Conservation (phyloP, 164 flowering plant genomes). For the Annona cherimola region DNA sequence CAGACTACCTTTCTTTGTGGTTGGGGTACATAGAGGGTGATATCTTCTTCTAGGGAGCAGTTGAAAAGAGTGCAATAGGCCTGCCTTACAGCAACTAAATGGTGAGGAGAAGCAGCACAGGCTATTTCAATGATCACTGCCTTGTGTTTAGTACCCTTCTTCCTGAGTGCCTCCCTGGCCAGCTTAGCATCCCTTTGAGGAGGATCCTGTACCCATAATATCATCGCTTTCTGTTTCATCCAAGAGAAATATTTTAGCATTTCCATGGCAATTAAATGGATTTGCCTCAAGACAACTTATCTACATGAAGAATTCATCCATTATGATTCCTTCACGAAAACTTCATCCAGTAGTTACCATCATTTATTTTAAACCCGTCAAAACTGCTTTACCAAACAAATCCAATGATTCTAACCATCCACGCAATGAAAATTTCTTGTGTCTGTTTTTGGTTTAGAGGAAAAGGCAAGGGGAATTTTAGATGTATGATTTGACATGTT, state of each 20-base stretch:
- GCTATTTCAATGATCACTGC: constrained; percentile 63
- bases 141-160: constrained; percentile 30
- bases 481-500: too few species aligned
- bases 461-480: neutral
- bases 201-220: constrained; percentile 66
- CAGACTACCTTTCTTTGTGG: neutral
- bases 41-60: constrained; percentile 75
- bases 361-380: neutral
- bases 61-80: constrained; percentile 56
- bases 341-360: neutral
- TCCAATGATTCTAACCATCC: neutral
- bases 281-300: neutral
- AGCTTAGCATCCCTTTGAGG: constrained; percentile 69
- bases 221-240: constrained; percentile 58
- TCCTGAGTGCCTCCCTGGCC: constrained; percentile 49
- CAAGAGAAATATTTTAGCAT: neutral
- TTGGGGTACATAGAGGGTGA: constrained; percentile 24
- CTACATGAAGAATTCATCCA: neutral
- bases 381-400: neutral
- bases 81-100: constrained; percentile 62
- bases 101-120: constrained; percentile 65
- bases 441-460: neutral
- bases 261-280: neutral
- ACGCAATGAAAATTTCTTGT: neutral
- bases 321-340: neutral